These are phyloP conservation scores for Ustilago esculenta DNA, from an alignment of 1,284 basidiomycete species.

Conservation along the genomic window DNA sequence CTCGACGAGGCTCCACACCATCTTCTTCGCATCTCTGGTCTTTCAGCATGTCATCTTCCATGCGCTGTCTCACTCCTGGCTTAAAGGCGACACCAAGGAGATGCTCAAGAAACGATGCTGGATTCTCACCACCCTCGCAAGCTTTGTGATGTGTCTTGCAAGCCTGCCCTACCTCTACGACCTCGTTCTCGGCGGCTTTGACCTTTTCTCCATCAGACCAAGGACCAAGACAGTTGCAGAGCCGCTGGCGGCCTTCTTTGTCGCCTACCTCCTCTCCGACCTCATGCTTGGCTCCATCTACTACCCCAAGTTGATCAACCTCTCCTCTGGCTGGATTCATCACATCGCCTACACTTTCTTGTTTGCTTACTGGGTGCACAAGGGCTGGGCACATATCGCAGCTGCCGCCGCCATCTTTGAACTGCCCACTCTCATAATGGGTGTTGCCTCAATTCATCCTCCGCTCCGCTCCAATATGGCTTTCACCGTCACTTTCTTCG, in stretches of 20 bases:
- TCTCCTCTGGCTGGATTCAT: slow-evolving; percentile 64
- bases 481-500: slow-evolving; percentile 63
- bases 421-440: slow-evolving; percentile 65
- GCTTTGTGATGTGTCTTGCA: slow-evolving; percentile 54
- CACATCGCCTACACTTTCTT: slow-evolving; percentile 62
- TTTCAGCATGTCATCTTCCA: slow-evolving; percentile 61
- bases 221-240: slow-evolving; percentile 53
- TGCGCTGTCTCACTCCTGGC: slow-evolving; percentile 46
- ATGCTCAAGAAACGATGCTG: slow-evolving; percentile 63
- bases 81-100: slow-evolving; percentile 45
- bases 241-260: slow-evolving; percentile 58
- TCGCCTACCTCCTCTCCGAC: slow-evolving; percentile 63
- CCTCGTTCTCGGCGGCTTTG: slow-evolving; percentile 51
- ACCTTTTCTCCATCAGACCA: slow-evolving; percentile 49
- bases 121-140: slow-evolving; percentile 65
- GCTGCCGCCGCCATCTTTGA: slow-evolving; percentile 61
- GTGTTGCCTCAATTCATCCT: slow-evolving; percentile 58
- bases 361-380: slow-evolving; percentile 55
- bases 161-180: slow-evolving; percentile 61
- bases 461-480: slow-evolving; percentile 63
- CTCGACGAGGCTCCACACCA: slow-evolving; percentile 26
- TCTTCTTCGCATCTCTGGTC: slow-evolving; percentile 51
- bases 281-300: slow-evolving; percentile 60
- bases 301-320: slow-evolving; percentile 63
- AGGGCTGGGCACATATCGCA: slow-evolving; percentile 58